Percentiles rank a stretch among this genome's conserved stretches.
Evolutionary conservation across 257 asterid genomes (phyloP).

Genomic region (Scutellaria minor): DNA sequence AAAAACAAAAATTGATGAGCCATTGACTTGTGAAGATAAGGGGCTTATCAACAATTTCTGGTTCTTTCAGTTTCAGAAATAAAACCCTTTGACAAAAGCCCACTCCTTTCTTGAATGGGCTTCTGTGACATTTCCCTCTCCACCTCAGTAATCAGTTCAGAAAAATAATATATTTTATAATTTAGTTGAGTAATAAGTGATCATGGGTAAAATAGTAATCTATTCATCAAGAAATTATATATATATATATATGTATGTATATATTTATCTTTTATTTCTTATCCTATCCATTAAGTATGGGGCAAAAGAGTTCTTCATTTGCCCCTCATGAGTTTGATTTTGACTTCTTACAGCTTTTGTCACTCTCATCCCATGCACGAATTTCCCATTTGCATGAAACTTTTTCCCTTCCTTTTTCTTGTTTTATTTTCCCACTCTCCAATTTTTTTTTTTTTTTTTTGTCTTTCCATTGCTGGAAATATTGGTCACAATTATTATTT

Average conservation of each 20-base stretch:
- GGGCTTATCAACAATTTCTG: constrained; percentile 39
- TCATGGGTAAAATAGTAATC: constrained; percentile 17
- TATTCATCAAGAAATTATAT: constrained; percentile 7
- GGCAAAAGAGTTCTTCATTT: constrained; percentile 52
- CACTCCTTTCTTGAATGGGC: constrained; percentile 66
- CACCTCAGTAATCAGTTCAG: constrained; percentile 34
- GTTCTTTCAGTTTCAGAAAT: background rate
- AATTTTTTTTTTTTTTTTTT: background rate
- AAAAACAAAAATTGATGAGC: background rate
- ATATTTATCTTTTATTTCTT: constrained; percentile 29
- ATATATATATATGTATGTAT: background rate
- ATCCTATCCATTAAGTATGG: constrained; percentile 71
- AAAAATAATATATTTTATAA: constrained; percentile 1
- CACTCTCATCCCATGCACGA: constrained; percentile 46
- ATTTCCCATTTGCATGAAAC: constrained; percentile 35
- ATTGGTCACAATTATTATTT: background rate
- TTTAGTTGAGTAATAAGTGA: background rate
- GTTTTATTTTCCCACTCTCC: background rate
- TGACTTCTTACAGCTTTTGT: constrained; percentile 50
- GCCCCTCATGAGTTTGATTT: constrained; percentile 54
- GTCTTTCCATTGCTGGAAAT: constrained; percentile 30
- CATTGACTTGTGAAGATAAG: constrained; percentile 48
- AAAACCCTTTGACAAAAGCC: constrained; percentile 27
- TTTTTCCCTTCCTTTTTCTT: background rate
- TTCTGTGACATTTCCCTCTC: constrained; percentile 56